phyloP scores from a whole-genome alignment of 768 basidiomycete species.

The Podaxis carcinomalis region DNA sequence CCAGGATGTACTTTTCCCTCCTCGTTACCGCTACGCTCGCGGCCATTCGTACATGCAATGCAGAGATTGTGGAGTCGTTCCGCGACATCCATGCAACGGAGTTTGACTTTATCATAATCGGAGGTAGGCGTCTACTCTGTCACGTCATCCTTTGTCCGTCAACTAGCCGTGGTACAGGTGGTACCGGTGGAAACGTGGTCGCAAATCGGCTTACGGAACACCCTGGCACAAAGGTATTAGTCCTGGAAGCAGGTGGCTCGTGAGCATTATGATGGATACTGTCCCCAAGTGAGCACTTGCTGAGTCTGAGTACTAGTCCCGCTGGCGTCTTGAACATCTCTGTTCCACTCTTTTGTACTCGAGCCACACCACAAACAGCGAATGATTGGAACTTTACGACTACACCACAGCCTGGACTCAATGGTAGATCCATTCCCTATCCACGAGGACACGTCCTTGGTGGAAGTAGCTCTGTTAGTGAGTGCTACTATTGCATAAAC shows the following conservation, averaged over 20 bases:
- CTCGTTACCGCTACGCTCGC: neutral
- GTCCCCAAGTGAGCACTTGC: neutral
- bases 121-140: slow-evolving; percentile 6
- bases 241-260: slow-evolving; percentile 58
- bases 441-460: slow-evolving; percentile 24
- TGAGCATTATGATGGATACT: slow-evolving; percentile 19
- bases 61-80: slow-evolving; percentile 6
- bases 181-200: slow-evolving; percentile 56
- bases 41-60: neutral
- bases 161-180: slow-evolving; percentile 22
- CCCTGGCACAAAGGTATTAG: slow-evolving; percentile 38
- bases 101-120: slow-evolving; percentile 14
- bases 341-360: slow-evolving; percentile 13
- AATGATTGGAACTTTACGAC: slow-evolving; percentile 27
- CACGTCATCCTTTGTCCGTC: neutral
- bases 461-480: slow-evolving; percentile 25
- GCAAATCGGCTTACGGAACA: slow-evolving; percentile 53
- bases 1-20: neutral
- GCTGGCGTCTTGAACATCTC: slow-evolving; percentile 13
- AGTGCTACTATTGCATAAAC: slow-evolving; percentile 14
- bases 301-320: slow-evolving; percentile 5
- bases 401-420: slow-evolving; percentile 19
- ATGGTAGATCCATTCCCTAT: slow-evolving; percentile 18
- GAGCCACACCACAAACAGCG: slow-evolving; percentile 15
- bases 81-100: neutral